Percentiles rank a stretch among this genome's conserved stretches.
Evolutionary conservation across 2,329 filamentous ascomycete genomes (phyloP).

Genomic region (Colletotrichum incanum): DNA sequence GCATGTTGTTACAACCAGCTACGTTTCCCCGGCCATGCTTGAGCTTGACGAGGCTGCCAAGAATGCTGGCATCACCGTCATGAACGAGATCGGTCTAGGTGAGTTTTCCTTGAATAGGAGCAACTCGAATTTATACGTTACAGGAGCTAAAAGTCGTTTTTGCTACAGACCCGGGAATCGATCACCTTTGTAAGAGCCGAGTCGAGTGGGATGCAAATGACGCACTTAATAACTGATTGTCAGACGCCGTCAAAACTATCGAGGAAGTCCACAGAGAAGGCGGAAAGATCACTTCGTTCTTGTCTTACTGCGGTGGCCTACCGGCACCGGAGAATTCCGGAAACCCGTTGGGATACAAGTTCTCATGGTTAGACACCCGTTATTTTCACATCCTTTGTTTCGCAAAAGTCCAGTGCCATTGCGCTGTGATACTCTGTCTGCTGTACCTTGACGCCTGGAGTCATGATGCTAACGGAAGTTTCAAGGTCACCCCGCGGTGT

Average conservation of each 20-base stretch:
- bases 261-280: constrained; percentile 87
- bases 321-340: constrained; percentile 63
- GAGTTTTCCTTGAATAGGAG: neutral
- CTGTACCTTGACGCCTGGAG: too few species aligned
- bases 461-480: neutral
- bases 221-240: constrained; percentile 49
- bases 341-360: constrained; percentile 17
- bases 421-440: too few species aligned
- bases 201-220: constrained; percentile 56
- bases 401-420: neutral
- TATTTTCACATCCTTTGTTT: neutral
- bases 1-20: constrained; percentile 94
- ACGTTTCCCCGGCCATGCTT: constrained; percentile 92
- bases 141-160: neutral
- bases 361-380: constrained; percentile 5
- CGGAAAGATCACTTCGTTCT: constrained; percentile 87
- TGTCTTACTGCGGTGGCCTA: constrained; percentile 88
- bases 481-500: constrained; percentile 3
- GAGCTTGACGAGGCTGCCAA: constrained; percentile 87
- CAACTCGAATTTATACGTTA: neutral
- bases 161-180: constrained; percentile 75
- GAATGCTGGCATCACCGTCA: constrained; percentile 95
- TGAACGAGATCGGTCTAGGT: constrained; percentile 92
- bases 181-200: constrained; percentile 67
- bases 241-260: constrained; percentile 90